Evolutionary conservation across 2,329 filamentous ascomycete species (phyloP).

Genomic region (Exophiala bonariae): DNA sequence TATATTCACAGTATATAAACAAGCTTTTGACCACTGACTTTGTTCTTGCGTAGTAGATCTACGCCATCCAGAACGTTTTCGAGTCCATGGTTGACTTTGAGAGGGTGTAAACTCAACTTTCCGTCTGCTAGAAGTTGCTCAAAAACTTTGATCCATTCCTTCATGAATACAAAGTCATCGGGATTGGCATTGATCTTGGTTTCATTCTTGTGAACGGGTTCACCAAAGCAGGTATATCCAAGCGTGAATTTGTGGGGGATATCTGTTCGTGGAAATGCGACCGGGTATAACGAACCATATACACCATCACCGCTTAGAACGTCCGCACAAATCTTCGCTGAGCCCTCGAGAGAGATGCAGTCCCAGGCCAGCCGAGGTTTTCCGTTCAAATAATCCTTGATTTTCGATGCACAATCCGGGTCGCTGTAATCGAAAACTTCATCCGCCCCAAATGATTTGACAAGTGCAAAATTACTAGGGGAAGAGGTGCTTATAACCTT

Average conservation of each 20-base stretch:
- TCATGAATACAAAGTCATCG: constrained; percentile 43
- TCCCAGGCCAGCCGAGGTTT: constrained; percentile 31
- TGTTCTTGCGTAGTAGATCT: constrained; percentile 42
- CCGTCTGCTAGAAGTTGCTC: constrained; percentile 41
- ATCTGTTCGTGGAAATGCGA: constrained; percentile 32
- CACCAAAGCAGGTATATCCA: constrained; percentile 34
- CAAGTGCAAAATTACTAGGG: too few species aligned
- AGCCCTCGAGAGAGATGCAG: constrained; percentile 32
- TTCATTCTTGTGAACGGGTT: constrained; percentile 26
- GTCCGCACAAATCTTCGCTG: constrained; percentile 32
- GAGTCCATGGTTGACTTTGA: constrained; percentile 42
- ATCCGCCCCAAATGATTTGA: too few species aligned
- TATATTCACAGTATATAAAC: constrained; percentile 45
- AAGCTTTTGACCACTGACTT: constrained; percentile 49
- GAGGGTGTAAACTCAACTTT: constrained; percentile 43
- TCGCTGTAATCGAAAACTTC: too few species aligned
- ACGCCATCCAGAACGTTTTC: constrained; percentile 46
- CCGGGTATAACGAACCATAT: constrained; percentile 26
- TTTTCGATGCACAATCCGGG: too few species aligned
- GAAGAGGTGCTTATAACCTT: too few species aligned
- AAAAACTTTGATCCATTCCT: constrained; percentile 40
- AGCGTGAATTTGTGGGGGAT: constrained; percentile 33
- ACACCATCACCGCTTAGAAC: constrained; percentile 32
- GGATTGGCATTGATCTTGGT: constrained; percentile 15
- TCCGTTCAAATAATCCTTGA: too few species aligned